Evolutionary conservation across 495 filamentous ascomycete genomes (phyloP).

Genomic region (Chaetomium fimeti): DNA sequence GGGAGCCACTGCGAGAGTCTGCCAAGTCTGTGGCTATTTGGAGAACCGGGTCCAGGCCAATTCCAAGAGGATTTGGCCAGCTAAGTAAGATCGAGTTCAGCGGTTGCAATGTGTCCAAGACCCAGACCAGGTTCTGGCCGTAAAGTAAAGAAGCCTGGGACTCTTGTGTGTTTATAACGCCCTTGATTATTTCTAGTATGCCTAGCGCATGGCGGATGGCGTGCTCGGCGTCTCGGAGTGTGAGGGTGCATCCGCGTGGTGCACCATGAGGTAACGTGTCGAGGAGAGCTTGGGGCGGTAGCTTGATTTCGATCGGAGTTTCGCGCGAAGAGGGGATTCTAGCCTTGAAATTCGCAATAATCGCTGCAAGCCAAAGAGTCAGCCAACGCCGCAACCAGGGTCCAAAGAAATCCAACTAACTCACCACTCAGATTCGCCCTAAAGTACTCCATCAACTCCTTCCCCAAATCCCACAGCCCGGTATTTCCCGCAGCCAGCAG

Average conservation of each 20-base stretch:
- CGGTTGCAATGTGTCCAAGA: slow-evolving; percentile 39
- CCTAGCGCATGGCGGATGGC: slow-evolving; percentile 32
- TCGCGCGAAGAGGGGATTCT: not conserved
- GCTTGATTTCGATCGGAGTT: slow-evolving; percentile 17
- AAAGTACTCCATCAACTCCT: slow-evolving; percentile 45
- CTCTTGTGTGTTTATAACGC: not conserved
- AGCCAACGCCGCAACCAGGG: not conserved
- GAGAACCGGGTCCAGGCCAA: slow-evolving; percentile 28
- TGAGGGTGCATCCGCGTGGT: slow-evolving; percentile 24
- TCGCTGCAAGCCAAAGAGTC: slow-evolving; percentile 15
- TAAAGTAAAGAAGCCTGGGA: slow-evolving; percentile 22
- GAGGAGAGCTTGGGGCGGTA: slow-evolving; percentile 30
- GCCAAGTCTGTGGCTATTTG: slow-evolving; percentile 33
- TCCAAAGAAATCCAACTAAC: not conserved
- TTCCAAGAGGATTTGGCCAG: slow-evolving; percentile 32
- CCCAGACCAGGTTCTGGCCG: slow-evolving; percentile 34
- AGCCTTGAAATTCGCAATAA: slow-evolving; percentile 25
- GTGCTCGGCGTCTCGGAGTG: slow-evolving; percentile 26
- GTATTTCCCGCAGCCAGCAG: slow-evolving; percentile 38
- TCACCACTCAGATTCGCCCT: slow-evolving; percentile 42
- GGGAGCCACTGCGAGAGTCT: slow-evolving; percentile 12
- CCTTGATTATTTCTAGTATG: slow-evolving; percentile 29
- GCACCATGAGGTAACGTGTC: slow-evolving; percentile 15
- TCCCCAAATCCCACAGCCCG: slow-evolving; percentile 48
- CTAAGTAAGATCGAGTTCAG: slow-evolving; percentile 30